These are phyloP conservation scores for Neofusicoccum parvum DNA, from an alignment of 2,329 filamentous ascomycete species.

Conservation along the genomic window DNA sequence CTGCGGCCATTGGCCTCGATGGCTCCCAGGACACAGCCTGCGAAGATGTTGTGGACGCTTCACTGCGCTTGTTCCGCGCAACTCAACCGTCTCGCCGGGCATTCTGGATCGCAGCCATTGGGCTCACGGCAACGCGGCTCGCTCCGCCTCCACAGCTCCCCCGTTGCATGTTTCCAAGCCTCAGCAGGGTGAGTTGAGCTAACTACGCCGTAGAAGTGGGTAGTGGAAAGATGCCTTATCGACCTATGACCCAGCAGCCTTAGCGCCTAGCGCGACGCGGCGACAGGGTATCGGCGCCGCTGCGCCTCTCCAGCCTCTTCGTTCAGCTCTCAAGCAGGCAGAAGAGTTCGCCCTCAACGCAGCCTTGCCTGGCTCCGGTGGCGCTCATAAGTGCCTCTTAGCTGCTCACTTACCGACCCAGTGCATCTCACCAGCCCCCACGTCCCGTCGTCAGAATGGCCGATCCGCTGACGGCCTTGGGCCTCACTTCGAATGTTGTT, in stretches of 20 bases:
- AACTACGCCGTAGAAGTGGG: neutral
- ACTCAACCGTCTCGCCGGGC: neutral
- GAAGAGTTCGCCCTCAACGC: neutral
- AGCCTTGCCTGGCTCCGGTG: neutral
- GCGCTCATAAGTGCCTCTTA: conserved; percentile 10
- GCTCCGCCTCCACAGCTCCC: neutral
- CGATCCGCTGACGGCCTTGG: conserved; percentile 11
- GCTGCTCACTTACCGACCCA: neutral
- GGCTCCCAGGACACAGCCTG: neutral
- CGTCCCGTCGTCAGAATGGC: conserved; percentile 7
- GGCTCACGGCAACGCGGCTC: neutral
- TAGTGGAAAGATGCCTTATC: neutral
- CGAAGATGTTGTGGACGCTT: neutral
- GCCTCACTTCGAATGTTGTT: conserved; percentile 10
- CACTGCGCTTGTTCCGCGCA: neutral
- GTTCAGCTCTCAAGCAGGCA: conserved; percentile 3
- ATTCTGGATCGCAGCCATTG: neutral
- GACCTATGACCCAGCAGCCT: neutral
- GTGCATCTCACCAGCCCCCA: neutral
- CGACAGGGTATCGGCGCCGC: neutral
- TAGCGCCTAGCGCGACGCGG: conserved; percentile 4
- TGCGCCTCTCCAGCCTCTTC: conserved; percentile 17
- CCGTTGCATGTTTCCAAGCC: neutral
- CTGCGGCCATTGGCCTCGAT: neutral
- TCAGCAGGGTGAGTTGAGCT: neutral